Percentiles rank a stretch among this genome's conserved stretches.
Conservation (phyloP, 2,329 filamentous ascomycete genomes). For the Anthostomella pinea region DNA sequence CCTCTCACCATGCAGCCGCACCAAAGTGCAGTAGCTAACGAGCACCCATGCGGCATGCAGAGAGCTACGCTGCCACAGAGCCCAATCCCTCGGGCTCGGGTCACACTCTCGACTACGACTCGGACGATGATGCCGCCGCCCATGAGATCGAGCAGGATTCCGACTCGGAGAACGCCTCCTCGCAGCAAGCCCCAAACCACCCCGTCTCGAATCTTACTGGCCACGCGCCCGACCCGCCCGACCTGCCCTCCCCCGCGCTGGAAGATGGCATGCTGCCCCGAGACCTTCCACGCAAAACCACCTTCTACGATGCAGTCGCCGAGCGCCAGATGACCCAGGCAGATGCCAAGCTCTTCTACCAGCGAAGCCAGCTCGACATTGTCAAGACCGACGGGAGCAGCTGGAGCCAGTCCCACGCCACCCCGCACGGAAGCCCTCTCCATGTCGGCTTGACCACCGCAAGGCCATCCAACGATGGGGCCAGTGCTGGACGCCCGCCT, state of each 20-base stretch:
- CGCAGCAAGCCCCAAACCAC: no score
- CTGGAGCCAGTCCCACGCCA: slow-evolving; percentile 39
- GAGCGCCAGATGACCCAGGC: slow-evolving; percentile 94
- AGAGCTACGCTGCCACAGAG: no score
- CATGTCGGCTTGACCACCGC: slow-evolving; percentile 27
- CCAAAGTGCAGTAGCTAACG: no score
- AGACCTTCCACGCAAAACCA: slow-evolving; percentile 67
- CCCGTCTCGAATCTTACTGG: slow-evolving; percentile 19
- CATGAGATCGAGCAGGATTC: slow-evolving; percentile 27
- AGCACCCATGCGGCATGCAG: no score
- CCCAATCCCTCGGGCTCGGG: no score
- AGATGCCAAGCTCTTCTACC: slow-evolving; percentile 95
- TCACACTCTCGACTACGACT: slow-evolving; percentile 33
- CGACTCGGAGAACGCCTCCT: slow-evolving; percentile 36
- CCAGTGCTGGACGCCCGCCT: no score
- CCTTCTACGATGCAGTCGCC: slow-evolving; percentile 88
- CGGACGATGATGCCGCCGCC: slow-evolving; percentile 35
- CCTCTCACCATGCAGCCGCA: no score
- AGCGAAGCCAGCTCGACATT: slow-evolving; percentile 71
- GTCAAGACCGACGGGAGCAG: slow-evolving; percentile 35
- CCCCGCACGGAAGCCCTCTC: slow-evolving; percentile 45
- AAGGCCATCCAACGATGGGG: slow-evolving; percentile 11
- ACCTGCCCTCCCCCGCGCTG: slow-evolving; percentile 26
- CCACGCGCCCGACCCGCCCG: slow-evolving; percentile 26
- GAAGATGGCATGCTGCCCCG: slow-evolving; percentile 57